phyloP scores from a whole-genome alignment of 768 basidiomycete species.

The Naganishia vaughanmartiniae region DNA sequence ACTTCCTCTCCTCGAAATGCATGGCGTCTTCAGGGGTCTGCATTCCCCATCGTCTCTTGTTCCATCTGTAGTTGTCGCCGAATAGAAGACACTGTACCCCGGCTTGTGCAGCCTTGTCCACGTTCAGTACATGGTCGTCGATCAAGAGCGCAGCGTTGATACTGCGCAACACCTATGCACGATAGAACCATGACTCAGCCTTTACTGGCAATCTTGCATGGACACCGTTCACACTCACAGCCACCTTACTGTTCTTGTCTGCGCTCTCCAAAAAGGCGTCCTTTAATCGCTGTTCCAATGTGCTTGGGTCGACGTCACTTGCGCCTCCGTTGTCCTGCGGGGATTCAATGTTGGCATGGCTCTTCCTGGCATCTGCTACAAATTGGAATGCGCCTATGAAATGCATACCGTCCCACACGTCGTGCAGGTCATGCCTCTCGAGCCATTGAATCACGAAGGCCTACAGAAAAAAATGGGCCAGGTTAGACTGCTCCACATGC shows the following conservation, averaged over 20 bases:
- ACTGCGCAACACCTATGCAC: slow-evolving; percentile 37
- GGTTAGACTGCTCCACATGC: background rate
- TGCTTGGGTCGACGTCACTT: background rate
- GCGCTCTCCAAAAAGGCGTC: slow-evolving; percentile 32
- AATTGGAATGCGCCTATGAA: slow-evolving; percentile 27
- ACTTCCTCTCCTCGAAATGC: slow-evolving; percentile 39
- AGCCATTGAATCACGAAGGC: slow-evolving; percentile 39
- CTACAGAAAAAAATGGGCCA: background rate
- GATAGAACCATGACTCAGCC: background rate
- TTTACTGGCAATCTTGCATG: background rate
- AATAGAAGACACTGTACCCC: slow-evolving; percentile 41
- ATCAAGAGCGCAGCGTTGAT: slow-evolving; percentile 46
- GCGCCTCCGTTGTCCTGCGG: background rate
- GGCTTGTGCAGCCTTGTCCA: slow-evolving; percentile 34
- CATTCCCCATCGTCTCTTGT: slow-evolving; percentile 35
- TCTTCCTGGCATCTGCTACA: background rate
- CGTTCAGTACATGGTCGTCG: slow-evolving; percentile 43
- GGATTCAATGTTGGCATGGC: background rate
- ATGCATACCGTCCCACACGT: slow-evolving; percentile 22
- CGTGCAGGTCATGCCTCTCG: slow-evolving; percentile 30
- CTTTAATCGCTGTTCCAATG: slow-evolving; percentile 34
- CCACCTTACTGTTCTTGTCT: slow-evolving; percentile 37
- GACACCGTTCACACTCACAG: slow-evolving; percentile 30
- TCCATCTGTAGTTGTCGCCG: slow-evolving; percentile 39
- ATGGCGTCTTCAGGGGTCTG: slow-evolving; percentile 39